Evolutionary conservation across 306 rosid genomes (phyloP).

Genomic region (Corylus avellana): DNA sequence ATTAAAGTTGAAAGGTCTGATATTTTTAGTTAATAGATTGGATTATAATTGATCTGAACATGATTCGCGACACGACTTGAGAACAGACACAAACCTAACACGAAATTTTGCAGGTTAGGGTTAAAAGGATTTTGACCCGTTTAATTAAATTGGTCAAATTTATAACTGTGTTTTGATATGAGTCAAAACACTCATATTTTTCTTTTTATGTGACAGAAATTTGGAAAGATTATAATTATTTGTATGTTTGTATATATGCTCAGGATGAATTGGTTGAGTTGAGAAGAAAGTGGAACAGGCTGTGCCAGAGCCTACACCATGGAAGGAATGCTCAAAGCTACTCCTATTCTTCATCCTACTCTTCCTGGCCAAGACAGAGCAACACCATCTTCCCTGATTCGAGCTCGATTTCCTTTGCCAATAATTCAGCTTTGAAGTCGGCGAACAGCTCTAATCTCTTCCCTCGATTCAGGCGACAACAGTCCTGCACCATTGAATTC

Average conservation of each 20-base stretch:
- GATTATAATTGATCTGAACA: too few relatives aligned
- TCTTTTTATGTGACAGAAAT: too few relatives aligned
- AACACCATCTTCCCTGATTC: conserved; percentile 51
- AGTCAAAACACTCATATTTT: too few relatives aligned
- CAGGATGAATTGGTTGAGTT: conserved; percentile 63
- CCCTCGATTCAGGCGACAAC: conserved; percentile 65
- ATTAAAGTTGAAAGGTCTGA: too few relatives aligned
- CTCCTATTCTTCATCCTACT: conserved; percentile 52
- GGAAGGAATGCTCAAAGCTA: conserved; percentile 49
- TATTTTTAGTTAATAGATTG: too few relatives aligned
- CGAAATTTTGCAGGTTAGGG: too few relatives aligned
- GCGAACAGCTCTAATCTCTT: conserved; percentile 43
- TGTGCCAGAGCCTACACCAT: conserved; percentile 68
- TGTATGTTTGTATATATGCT: neutral
- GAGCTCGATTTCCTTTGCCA: conserved; percentile 61
- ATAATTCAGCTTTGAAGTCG: conserved; percentile 45
- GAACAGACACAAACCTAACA: too few relatives aligned
- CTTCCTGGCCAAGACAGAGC: conserved; percentile 60
- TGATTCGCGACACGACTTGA: too few relatives aligned
- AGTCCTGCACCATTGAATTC: conserved; percentile 86
- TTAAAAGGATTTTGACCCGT: too few relatives aligned
- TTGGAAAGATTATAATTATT: too few relatives aligned
- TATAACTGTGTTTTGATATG: too few relatives aligned
- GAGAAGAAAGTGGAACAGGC: conserved; percentile 75
- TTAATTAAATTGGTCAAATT: too few relatives aligned